Base-by-base conservation (phyloP, 495 filamentous ascomycete genomes). In the Trichodelitschia bisporula region DNA sequence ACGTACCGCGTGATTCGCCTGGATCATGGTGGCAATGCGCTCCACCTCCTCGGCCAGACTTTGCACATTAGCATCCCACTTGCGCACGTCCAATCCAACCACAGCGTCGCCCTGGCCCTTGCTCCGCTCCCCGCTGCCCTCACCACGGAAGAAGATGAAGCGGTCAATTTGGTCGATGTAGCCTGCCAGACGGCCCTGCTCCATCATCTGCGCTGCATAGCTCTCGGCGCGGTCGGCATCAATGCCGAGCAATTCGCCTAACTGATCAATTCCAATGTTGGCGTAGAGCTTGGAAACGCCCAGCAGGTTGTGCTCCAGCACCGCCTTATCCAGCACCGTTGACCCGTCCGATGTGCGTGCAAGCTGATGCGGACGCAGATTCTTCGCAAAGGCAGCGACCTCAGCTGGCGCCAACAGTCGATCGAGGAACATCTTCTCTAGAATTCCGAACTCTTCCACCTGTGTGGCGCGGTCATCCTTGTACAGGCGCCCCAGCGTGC, bases 351-450 rank as follows among this genome's bases (percentile, higher is more conserved):
- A 59, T 1, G 79, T 92, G 26, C 62, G 62, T 15, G 86, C 86
- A 0, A 92, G 66, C 53, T 97, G 86, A 49, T 97, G 86, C 8
- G 76, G 73, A 15, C 64, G 61, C 14, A 97, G 60, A 10, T 68
- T 71, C 33, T 74, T 56, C 0, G 82, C 70, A 43, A 97, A 97
- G 26, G 77, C 73, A 9, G 64, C 62, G 12, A 93, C 80, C 50
- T 97, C 86, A 13, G 63, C 66, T 2, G 72, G 64, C 4, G 60
- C 63, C 10, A 97, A 58, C 2, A 97, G 57, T 3, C 86, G 67
- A 50, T 95, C 80, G 17, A 97, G 62, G 47, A 90, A 89, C 67
- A 97, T 93, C 55, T 95, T 95, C 58, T 95, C 89, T 14, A 97
- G 57, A 31, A 97, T 93, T 25, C 64, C 59, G 42, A 74, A 84